phyloP scores from a whole-genome alignment of 331 rosid genomes.

The Pyracantha coccinea region DNA sequence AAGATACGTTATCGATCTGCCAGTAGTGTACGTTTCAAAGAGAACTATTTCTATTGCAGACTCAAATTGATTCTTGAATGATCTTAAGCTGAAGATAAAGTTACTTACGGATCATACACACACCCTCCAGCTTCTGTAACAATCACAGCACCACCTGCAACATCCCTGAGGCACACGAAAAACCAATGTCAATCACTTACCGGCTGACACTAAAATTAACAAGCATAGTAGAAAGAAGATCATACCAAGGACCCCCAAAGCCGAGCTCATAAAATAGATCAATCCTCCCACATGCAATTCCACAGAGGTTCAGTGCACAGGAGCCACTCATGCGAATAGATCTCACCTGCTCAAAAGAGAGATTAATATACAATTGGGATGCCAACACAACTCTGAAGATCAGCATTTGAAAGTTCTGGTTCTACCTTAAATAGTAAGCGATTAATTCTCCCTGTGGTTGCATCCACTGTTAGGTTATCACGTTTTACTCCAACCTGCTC shows the following conservation, averaged over 20 bases:
- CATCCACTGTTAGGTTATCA: slow-evolving; percentile 57
- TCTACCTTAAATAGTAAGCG: slow-evolving; percentile 81
- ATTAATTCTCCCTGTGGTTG: slow-evolving; percentile 53
- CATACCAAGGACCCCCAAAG: slow-evolving; percentile 94
- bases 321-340: slow-evolving; percentile 87
- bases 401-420: slow-evolving; percentile 1
- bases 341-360: slow-evolving; percentile 62
- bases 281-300: slow-evolving; percentile 91
- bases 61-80: not conserved
- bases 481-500: slow-evolving; percentile 81
- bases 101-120: slow-evolving; percentile 90
- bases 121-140: slow-evolving; percentile 93
- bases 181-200: slow-evolving; percentile 13
- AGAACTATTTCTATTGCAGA: not conserved
- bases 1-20: not conserved
- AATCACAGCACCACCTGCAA: slow-evolving; percentile 90
- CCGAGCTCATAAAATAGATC: slow-evolving; percentile 63
- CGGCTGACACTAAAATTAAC: not conserved
- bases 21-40: not conserved
- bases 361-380: slow-evolving; percentile 2
- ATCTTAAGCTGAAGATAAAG: not conserved
- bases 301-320: slow-evolving; percentile 92
- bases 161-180: slow-evolving; percentile 62
- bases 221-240: slow-evolving; percentile 5
- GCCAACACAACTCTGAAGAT: slow-evolving; percentile 4